Conservation (phyloP, 2,329 filamentous ascomycete species). For the Colletotrichum cordylinicola region DNA sequence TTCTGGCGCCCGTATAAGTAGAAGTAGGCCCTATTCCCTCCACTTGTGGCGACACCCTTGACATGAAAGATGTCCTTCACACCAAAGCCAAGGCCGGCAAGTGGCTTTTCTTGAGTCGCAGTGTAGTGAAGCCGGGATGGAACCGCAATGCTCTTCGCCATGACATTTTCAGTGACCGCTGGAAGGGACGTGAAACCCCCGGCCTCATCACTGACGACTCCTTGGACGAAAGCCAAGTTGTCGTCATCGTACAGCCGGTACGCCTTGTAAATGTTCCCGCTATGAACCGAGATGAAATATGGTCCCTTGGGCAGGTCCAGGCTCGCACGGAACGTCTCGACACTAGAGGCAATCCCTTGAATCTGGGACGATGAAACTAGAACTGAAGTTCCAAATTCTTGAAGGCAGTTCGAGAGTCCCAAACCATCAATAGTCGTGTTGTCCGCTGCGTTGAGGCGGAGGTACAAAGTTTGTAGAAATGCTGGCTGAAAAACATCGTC, state of each 20-base stretch:
- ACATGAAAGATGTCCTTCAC: conserved; percentile 66
- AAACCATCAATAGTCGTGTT: not conserved
- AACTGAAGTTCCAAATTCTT: not conserved
- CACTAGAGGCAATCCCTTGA: not conserved
- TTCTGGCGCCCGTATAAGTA: conserved; percentile 53
- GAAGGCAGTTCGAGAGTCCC: not conserved
- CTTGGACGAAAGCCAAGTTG: not conserved
- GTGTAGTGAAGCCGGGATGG: conserved; percentile 58
- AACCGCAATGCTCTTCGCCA: conserved; percentile 34
- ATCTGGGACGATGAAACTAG: not conserved
- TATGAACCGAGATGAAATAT: not conserved
- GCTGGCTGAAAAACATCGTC: not conserved
- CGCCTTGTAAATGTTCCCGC: not conserved
- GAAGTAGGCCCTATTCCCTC: conserved; percentile 61
- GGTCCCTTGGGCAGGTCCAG: not conserved
- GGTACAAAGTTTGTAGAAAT: not conserved
- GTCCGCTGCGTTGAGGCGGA: not conserved
- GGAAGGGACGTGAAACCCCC: not conserved
- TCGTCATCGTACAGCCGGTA: not conserved
- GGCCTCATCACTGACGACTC: not conserved
- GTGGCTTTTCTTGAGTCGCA: conserved; percentile 41
- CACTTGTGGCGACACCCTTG: conserved; percentile 53
- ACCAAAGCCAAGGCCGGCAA: conserved; percentile 56
- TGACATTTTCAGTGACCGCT: not conserved
- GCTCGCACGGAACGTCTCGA: not conserved